Evolutionary conservation across 768 basidiomycete species (phyloP).

Genomic region (Boletellus emodensis): DNA sequence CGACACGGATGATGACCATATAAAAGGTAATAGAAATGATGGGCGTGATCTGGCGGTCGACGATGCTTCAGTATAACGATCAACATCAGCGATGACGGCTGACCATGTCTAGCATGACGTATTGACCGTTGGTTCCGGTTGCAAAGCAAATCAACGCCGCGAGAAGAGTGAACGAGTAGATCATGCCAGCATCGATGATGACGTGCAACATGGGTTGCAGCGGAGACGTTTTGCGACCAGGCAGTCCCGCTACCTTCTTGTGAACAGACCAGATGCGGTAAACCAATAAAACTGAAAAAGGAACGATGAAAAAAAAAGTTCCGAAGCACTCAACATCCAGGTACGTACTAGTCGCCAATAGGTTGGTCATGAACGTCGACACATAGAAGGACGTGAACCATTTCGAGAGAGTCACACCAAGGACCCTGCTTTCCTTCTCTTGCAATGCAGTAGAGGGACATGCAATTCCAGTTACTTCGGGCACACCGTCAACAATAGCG

Average conservation of each 20-base stretch:
- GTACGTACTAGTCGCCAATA: constrained; percentile 24
- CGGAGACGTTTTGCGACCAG: background rate
- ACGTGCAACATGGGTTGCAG: constrained; percentile 17
- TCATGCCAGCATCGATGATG: constrained; percentile 32
- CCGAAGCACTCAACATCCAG: background rate
- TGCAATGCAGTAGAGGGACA: constrained; percentile 13
- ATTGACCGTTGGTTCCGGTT: constrained; percentile 26
- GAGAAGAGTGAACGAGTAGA: constrained; percentile 33
- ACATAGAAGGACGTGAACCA: constrained; percentile 35
- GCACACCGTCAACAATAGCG: background rate
- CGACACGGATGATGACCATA: constrained; percentile 37
- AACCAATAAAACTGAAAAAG: constrained; percentile 19
- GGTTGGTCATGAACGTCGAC: constrained; percentile 29
- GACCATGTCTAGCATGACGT: constrained; percentile 33
- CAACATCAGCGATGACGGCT: background rate
- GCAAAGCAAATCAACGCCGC: constrained; percentile 29
- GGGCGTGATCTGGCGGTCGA: constrained; percentile 24
- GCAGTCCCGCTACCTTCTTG: constrained; percentile 15
- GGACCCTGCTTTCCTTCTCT: constrained; percentile 13
- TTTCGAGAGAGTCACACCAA: constrained; percentile 17
- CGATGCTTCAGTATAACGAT: background rate
- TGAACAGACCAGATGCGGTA: constrained; percentile 26
- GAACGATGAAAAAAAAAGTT: background rate
- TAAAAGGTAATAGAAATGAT: constrained; percentile 37
- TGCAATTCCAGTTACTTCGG: constrained; percentile 12